These are phyloP conservation scores for Ochromonadaceae sp. DNA, from an alignment of 352 stramenopile species.

Conservation along the genomic window DNA sequence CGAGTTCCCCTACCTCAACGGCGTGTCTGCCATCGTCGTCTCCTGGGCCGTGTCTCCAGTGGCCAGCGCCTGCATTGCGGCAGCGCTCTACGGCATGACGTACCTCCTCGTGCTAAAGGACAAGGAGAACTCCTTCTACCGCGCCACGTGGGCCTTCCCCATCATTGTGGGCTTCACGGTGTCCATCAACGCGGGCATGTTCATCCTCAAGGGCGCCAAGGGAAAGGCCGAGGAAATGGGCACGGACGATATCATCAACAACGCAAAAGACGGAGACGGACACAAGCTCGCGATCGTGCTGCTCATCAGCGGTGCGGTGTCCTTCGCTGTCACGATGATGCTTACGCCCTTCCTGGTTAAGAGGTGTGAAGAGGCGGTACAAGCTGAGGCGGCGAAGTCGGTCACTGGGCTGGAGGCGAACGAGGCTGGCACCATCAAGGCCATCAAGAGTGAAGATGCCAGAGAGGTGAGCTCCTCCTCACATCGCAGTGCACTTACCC, in stretches of 20 bases:
- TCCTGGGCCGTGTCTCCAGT: conserved; percentile 50
- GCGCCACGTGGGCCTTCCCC: conserved; percentile 35
- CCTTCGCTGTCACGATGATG: no score
- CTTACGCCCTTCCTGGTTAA: no score
- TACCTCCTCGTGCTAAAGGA: conserved; percentile 44
- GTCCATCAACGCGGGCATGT: conserved; percentile 29
- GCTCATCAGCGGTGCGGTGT: background rate
- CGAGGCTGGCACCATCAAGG: no score
- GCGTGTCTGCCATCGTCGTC: conserved; percentile 41
- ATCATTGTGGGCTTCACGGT: conserved; percentile 40
- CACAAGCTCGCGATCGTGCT: background rate
- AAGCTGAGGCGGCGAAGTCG: no score
- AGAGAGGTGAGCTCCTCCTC: no score
- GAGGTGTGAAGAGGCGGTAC: no score
- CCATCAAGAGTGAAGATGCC: no score
- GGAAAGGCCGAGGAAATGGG: background rate
- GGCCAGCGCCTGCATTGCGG: conserved; percentile 35
- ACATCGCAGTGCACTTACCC: no score
- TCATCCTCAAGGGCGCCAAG: conserved; percentile 1
- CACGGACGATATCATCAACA: background rate
- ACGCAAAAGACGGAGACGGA: conserved; percentile 12
- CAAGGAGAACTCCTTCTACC: conserved; percentile 25
- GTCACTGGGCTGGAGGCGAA: no score
- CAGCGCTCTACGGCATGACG: conserved; percentile 44
- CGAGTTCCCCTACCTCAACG: conserved; percentile 26